Evolutionary conservation across 2,329 filamentous ascomycete genomes (phyloP).

Genomic region (Remersonia thermophila): DNA sequence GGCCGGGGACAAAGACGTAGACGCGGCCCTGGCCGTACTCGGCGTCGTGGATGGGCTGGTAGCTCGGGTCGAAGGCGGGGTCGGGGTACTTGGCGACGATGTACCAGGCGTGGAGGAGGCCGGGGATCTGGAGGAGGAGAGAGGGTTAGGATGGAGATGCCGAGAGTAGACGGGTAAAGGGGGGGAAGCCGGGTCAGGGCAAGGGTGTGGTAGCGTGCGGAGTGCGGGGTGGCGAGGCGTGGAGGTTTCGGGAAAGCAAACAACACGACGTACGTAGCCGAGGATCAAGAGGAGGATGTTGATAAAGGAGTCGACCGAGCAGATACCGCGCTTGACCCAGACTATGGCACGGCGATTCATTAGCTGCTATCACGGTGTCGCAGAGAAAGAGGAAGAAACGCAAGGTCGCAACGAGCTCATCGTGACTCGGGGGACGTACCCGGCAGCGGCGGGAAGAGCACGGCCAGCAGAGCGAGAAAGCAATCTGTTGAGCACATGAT

Average conservation of each 20-base stretch:
- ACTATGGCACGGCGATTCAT: no score
- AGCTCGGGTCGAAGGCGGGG: constrained; percentile 54
- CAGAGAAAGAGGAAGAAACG: not conserved
- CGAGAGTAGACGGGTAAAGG: constrained; percentile 13
- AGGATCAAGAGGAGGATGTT: constrained; percentile 83
- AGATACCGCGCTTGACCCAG: constrained; percentile 93
- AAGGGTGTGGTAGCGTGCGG: constrained; percentile 18
- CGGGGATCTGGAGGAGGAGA: constrained; percentile 54
- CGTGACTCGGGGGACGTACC: constrained; percentile 35
- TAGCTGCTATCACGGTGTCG: no score
- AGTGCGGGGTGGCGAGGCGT: no score
- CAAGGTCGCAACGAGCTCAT: no score
- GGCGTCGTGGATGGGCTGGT: constrained; percentile 37
- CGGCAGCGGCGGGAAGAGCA: constrained; percentile 53
- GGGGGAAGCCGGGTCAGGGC: constrained; percentile 16
- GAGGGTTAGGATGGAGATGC: constrained; percentile 5
- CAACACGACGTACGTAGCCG: constrained; percentile 48
- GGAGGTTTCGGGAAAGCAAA: not conserved
- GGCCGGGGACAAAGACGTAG: constrained; percentile 61
- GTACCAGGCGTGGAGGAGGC: constrained; percentile 93
- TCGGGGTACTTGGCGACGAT: constrained; percentile 90
- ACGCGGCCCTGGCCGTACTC: constrained; percentile 48
- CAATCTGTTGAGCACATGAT: constrained; percentile 48
- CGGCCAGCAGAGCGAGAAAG: constrained; percentile 51
- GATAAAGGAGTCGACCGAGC: constrained; percentile 83